These are phyloP conservation scores for Rosa multiflora DNA, from an alignment of 306 rosid genomes.

Conservation along the genomic window DNA sequence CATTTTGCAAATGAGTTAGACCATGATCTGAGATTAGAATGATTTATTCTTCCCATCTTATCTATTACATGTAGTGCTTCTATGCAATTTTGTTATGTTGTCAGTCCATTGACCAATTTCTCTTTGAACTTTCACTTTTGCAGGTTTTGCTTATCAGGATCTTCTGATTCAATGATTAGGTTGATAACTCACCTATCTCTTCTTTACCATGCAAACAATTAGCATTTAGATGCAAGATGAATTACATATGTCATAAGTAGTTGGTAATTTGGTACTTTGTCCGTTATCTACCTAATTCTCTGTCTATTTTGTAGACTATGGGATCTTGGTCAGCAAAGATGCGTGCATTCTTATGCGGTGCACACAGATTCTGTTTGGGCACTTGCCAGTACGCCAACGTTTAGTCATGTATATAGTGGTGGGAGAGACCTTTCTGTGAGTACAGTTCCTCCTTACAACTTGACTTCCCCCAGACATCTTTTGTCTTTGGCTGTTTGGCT, in stretches of 20 bases:
- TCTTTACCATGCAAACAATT: not conserved
- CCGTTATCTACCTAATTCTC: slow-evolving; percentile 14
- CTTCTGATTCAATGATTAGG: slow-evolving; percentile 99
- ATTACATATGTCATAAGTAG: not conserved
- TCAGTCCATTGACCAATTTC: slow-evolving; percentile 17
- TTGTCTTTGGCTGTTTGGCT: slow-evolving; percentile 19
- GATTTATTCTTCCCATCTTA: not conserved
- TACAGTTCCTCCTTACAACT: slow-evolving; percentile 31
- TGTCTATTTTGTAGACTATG: slow-evolving; percentile 65
- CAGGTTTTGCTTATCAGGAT: slow-evolving; percentile 97
- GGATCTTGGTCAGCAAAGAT: slow-evolving; percentile 99
- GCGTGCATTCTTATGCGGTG: slow-evolving; percentile 97
- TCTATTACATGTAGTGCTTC: not conserved
- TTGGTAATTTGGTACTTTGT: slow-evolving; percentile 8
- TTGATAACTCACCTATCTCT: slow-evolving; percentile 25
- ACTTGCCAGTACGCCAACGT: slow-evolving; percentile 94
- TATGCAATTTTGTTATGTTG: not conserved
- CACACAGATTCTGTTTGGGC: slow-evolving; percentile 99
- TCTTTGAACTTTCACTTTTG: slow-evolving; percentile 29
- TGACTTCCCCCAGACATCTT: not conserved
- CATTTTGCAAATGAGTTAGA: not conserved
- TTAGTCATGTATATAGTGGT: slow-evolving; percentile 96
- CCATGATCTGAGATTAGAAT: not conserved
- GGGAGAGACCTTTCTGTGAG: slow-evolving; percentile 98
- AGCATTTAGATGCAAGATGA: not conserved